These are phyloP conservation scores for Neonectria magnoliae DNA, from an alignment of 2,329 filamentous ascomycete genomes.

Conservation along the genomic window DNA sequence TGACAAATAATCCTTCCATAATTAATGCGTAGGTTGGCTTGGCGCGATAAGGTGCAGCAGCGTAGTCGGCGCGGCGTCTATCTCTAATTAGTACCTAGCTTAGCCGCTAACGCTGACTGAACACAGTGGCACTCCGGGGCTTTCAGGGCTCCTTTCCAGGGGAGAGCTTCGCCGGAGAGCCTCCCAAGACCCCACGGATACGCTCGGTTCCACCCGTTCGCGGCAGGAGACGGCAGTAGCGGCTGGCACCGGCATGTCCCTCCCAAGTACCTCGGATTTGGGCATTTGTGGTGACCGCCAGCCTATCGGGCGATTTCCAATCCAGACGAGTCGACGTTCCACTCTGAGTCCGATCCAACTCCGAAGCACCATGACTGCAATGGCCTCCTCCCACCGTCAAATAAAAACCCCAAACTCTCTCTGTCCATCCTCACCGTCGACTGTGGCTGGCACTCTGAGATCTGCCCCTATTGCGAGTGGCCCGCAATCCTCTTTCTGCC, in stretches of 20 bases:
- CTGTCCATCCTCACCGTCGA: background rate
- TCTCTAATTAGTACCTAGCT: slow-evolving; percentile 7
- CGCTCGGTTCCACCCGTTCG: slow-evolving; percentile 24
- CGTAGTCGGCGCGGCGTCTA: background rate
- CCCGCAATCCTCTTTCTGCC: background rate
- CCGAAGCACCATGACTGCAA: slow-evolving; percentile 29
- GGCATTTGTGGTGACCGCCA: slow-evolving; percentile 4
- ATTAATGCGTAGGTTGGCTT: slow-evolving; percentile 1
- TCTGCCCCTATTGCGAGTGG: background rate
- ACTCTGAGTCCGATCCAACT: slow-evolving; percentile 41
- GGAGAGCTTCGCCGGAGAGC: background rate
- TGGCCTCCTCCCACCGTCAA: slow-evolving; percentile 16
- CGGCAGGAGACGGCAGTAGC: slow-evolving; percentile 38
- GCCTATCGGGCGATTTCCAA: slow-evolving; percentile 37
- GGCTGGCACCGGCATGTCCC: slow-evolving; percentile 41
- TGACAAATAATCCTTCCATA: slow-evolving; percentile 34
- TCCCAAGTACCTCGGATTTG: slow-evolving; percentile 36
- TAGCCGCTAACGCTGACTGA: background rate
- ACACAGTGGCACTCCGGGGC: background rate
- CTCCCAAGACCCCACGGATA: slow-evolving; percentile 23
- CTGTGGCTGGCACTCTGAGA: background rate
- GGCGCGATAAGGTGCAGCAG: slow-evolving; percentile 13
- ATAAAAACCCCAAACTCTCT: slow-evolving; percentile 15
- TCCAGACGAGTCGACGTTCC: slow-evolving; percentile 16
- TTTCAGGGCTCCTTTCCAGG: slow-evolving; percentile 8